Percentiles rank a stretch among this genome's conserved stretches.
Evolutionary conservation across 768 basidiomycete genomes (phyloP).

Genomic region (Clathrus columnatus): DNA sequence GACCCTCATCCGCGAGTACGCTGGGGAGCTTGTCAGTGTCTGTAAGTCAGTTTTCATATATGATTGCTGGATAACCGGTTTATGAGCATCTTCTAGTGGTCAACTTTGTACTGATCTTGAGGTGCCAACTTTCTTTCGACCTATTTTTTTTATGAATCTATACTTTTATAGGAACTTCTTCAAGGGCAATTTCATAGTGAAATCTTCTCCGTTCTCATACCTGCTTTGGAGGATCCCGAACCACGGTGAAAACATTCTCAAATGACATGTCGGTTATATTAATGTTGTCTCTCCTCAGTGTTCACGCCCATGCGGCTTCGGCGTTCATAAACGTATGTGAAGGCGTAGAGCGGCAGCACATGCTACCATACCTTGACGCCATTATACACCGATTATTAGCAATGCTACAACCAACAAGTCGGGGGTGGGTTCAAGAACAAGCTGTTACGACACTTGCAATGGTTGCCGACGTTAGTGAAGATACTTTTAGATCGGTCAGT

Average conservation of each 20-base stretch:
- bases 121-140: slow-evolving; percentile 26
- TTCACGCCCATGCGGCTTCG: slow-evolving; percentile 80
- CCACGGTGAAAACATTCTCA: slow-evolving; percentile 39
- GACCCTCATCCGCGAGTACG: slow-evolving; percentile 71
- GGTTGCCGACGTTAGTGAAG: slow-evolving; percentile 81
- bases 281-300: slow-evolving; percentile 44
- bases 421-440: slow-evolving; percentile 76
- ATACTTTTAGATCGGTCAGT: slow-evolving; percentile 61
- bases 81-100: slow-evolving; percentile 40
- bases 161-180: slow-evolving; percentile 54
- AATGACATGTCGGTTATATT: too few species aligned
- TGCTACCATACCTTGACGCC: slow-evolving; percentile 69
- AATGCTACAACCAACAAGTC: slow-evolving; percentile 46
- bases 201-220: slow-evolving; percentile 62
- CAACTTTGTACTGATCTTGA: slow-evolving; percentile 87
- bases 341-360: slow-evolving; percentile 64
- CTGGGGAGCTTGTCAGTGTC: slow-evolving; percentile 79
- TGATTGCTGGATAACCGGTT: background rate
- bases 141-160: background rate
- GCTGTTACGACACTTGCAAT: slow-evolving; percentile 83
- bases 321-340: slow-evolving; percentile 90
- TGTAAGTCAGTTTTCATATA: slow-evolving; percentile 35
- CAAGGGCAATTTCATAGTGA: slow-evolving; percentile 61
- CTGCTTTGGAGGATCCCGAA: slow-evolving; percentile 66
- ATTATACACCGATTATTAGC: slow-evolving; percentile 62